Base-by-base conservation (phyloP, 1,284 basidiomycete species). In the Malassezia brasiliensis region DNA sequence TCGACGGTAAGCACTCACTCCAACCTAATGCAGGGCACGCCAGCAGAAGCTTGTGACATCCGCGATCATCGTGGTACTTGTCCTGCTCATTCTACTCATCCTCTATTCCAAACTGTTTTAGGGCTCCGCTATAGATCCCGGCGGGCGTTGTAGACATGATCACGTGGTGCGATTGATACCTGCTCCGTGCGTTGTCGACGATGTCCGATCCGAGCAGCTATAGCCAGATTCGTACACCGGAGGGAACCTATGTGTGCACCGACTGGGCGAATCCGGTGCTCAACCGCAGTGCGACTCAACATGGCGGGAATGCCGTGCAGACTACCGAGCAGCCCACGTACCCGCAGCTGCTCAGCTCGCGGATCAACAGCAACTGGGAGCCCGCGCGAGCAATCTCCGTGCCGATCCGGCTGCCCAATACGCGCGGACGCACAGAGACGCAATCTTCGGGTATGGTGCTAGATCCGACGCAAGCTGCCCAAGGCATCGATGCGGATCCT, bases 1-100 rank as follows among this genome's bases (percentile, higher is more conserved):
- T 51, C 77, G 78, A 67, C 79, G 79, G 81, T 82, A 66, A 69
- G 79, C 73, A 34, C 3, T 15, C 14, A n/a, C 6, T 19, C 2
- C 28, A 37, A 15, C 36, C 39, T 42, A 4, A 36, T 15, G 22
- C 66, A 74, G 72, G 38, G 70, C 70, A 15, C 64, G 67, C 57
- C 70, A 73, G 58, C 72, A 74, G 60, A 69, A 70, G 60, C 35
- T 74, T 39, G 62, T 69, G 52, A 73, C 67, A 39, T 51, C 59
- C 50, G 70, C 63, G 20, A 74, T 74, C 58, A 60, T 74, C 22
- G 56, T 59, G 42, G 65, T 72, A 48, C 64, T 74, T 20, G 67
- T 74, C n/a, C 61, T 74, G 20, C 60, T 74, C 36, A 74, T 74
- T 42, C 59, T 74, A 32, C 61, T 74, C 36, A 74, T 74, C 49